phyloP scores from a whole-genome alignment of 331 rosid genomes.

The Spiraea crenata region DNA sequence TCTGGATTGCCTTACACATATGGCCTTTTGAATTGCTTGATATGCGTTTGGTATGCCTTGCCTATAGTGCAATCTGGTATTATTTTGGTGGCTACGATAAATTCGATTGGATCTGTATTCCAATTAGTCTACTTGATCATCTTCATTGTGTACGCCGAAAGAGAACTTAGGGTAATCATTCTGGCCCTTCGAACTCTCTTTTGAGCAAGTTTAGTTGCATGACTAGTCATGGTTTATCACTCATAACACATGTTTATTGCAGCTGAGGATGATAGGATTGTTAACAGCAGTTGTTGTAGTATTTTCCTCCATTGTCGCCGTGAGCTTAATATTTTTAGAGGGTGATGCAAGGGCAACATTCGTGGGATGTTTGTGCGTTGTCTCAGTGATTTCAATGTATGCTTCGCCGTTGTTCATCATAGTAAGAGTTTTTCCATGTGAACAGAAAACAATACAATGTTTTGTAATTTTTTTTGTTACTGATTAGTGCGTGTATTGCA shows the following conservation, averaged over 20 bases:
- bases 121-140: constrained; percentile 61
- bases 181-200: not conserved
- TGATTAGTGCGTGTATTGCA: too few relatives aligned
- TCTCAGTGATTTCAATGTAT: constrained; percentile 74
- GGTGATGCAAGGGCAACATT: constrained; percentile 30
- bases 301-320: constrained; percentile 41
- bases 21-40: constrained; percentile 70
- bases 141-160: constrained; percentile 52
- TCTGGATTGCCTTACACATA: constrained; percentile 82
- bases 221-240: not conserved
- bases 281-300: constrained; percentile 45
- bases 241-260: constrained; percentile 12
- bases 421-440: constrained; percentile 38
- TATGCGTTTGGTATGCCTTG: constrained; percentile 76
- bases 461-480: too few relatives aligned
- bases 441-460: not conserved
- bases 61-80: constrained; percentile 52
- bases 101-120: constrained; percentile 66
- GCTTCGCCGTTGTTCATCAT: constrained; percentile 82
- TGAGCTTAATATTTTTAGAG: constrained; percentile 53
- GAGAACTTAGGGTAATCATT: constrained; percentile 41
- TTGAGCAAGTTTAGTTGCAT: not conserved
- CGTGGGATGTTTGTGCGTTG: constrained; percentile 64
- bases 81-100: constrained; percentile 61
- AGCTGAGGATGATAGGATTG: constrained; percentile 63